phyloP scores from a whole-genome alignment of 2,329 filamentous ascomycete genomes.

The Paecilomyces niveus region DNA sequence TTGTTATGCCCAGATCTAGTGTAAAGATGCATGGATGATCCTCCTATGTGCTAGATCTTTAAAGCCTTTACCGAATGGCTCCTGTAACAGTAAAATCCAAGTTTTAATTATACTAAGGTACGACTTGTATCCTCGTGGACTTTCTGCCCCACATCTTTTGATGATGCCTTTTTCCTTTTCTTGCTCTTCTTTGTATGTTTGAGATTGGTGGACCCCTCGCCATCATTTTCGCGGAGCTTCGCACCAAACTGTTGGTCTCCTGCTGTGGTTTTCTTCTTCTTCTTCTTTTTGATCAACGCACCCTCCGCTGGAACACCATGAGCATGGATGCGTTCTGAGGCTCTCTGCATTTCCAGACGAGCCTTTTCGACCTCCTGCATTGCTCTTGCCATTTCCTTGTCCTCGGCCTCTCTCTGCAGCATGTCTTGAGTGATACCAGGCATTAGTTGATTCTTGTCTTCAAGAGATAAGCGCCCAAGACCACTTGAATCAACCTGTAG shows the following conservation, averaged over 20 bases:
- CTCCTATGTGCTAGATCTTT: background rate
- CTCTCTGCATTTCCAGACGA: conserved; percentile 70
- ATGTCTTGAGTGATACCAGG: conserved; percentile 37
- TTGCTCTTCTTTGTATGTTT: conserved; percentile 5
- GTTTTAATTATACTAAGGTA: background rate
- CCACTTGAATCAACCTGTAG: conserved; percentile 83
- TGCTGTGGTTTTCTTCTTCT: conserved; percentile 19
- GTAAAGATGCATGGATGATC: background rate
- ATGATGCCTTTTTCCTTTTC: conserved; percentile 13
- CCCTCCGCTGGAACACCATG: conserved; percentile 42
- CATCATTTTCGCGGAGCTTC: background rate
- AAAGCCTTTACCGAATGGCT: background rate
- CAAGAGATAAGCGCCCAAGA: conserved; percentile 65
- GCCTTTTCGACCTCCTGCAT: conserved; percentile 82
- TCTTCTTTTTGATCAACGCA: conserved; percentile 53
- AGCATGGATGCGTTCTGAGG: conserved; percentile 42
- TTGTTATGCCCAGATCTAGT: background rate
- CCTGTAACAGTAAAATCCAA: background rate
- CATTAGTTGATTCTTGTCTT: conserved; percentile 37
- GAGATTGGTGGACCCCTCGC: background rate
- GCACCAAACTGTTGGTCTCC: background rate
- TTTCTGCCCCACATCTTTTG: background rate
- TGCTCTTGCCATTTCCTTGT: conserved; percentile 81
- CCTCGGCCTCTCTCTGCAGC: conserved; percentile 64
- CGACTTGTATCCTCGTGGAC: background rate